Conservation (phyloP, 2,329 filamentous ascomycete genomes). For the Aspergillus luchuensis region DNA sequence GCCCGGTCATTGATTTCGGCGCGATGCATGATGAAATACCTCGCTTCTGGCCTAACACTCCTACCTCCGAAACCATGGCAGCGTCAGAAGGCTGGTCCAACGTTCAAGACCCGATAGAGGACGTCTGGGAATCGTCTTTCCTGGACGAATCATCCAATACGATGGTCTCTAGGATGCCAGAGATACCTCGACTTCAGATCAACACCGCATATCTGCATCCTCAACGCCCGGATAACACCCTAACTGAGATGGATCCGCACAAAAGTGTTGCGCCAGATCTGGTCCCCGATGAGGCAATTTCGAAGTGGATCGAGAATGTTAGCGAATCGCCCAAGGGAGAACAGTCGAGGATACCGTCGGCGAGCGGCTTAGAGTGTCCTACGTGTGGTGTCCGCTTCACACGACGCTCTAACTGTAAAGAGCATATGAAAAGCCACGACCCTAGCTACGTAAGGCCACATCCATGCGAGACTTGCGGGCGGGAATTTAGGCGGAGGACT, state of each 20-base stretch:
- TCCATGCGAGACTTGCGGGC: conserved; percentile 69
- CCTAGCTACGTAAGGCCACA: conserved; percentile 71
- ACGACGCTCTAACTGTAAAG: conserved; percentile 81
- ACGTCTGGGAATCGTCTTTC: conserved; percentile 22
- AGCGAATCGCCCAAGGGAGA: conserved; percentile 3
- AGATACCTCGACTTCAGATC: conserved; percentile 8
- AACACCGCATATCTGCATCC: not conserved
- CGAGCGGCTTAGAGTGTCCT: conserved; percentile 72
- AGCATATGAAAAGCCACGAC: conserved; percentile 83
- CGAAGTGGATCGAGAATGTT: conserved; percentile 14
- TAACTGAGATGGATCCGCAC: conserved; percentile 5
- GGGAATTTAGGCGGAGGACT: conserved; percentile 79
- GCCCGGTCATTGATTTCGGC: conserved; percentile 22
- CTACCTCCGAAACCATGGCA: conserved; percentile 25
- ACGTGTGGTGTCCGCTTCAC: conserved; percentile 79
- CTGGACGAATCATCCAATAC: conserved; percentile 8
- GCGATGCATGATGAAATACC: conserved; percentile 19
- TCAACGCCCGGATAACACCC: not conserved
- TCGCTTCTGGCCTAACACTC: conserved; percentile 30
- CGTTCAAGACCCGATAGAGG: conserved; percentile 18
- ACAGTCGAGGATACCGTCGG: conserved; percentile 27
- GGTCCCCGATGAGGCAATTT: conserved; percentile 12
- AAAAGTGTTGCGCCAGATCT: conserved; percentile 4
- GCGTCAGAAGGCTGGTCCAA: conserved; percentile 16
- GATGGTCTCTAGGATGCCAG: conserved; percentile 1